Conservation (phyloP, 768 basidiomycete species). For the Calocybe cyanea region DNA sequence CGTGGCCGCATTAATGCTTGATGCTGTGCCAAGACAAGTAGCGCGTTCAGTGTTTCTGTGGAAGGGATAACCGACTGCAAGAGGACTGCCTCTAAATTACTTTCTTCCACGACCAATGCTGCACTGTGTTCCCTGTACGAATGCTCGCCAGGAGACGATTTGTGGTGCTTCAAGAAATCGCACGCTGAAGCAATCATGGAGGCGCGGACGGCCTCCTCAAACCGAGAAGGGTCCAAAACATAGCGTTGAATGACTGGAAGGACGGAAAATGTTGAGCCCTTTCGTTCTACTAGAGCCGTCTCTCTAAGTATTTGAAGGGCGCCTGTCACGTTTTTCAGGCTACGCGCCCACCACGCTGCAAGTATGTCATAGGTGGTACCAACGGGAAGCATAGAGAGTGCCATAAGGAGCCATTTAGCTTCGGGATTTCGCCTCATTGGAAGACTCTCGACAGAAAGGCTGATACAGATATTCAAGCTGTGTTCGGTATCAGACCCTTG, state of each 20-base stretch:
- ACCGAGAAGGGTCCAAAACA: slow-evolving; percentile 8
- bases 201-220: neutral
- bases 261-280: slow-evolving; percentile 8
- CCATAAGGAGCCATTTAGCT: slow-evolving; percentile 6
- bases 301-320: slow-evolving; percentile 8
- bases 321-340: neutral
- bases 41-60: slow-evolving; percentile 13
- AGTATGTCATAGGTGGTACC: too few species aligned
- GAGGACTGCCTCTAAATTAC: slow-evolving; percentile 7
- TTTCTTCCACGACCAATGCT: too few species aligned
- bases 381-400: slow-evolving; percentile 22
- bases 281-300: slow-evolving; percentile 2
- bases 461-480: slow-evolving; percentile 10
- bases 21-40: slow-evolving; percentile 12
- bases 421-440: slow-evolving; percentile 2
- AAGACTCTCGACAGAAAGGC: slow-evolving; percentile 5
- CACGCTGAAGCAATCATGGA: slow-evolving; percentile 16
- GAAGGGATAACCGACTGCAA: slow-evolving; percentile 3
- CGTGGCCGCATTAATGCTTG: slow-evolving; percentile 16
- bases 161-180: slow-evolving; percentile 10
- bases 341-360: slow-evolving; percentile 7
- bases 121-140: slow-evolving; percentile 7
- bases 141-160: slow-evolving; percentile 8
- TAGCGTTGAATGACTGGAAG: slow-evolving; percentile 20
- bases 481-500: slow-evolving; percentile 4